Percentiles rank a stretch among this genome's conserved stretches.
phyloP scores from a whole-genome alignment of 2,329 filamentous ascomycete genomes.

The Beauveria medogensis region DNA sequence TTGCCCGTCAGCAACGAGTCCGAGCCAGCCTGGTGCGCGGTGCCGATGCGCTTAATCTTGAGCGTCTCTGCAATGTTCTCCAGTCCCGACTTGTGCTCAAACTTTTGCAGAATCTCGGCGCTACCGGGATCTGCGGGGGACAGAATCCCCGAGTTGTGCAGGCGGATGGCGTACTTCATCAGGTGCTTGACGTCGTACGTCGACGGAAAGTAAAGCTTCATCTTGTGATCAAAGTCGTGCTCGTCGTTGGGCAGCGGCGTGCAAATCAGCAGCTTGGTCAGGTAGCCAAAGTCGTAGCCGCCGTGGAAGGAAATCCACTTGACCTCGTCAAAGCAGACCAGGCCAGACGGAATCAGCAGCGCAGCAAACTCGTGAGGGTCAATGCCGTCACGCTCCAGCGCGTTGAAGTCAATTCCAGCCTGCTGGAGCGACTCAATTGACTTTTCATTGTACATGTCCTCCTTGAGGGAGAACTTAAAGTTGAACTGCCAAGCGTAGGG shows the following conservation, averaged over 20 bases:
- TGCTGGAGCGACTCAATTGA: conserved; percentile 87
- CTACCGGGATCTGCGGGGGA: conserved; percentile 57
- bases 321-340: conserved; percentile 80
- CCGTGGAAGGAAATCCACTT: conserved; percentile 98
- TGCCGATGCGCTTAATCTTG: conserved; percentile 79
- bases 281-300: conserved; percentile 95
- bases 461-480: conserved; percentile 88
- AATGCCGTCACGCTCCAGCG: conserved; percentile 81
- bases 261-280: conserved; percentile 87
- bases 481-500: conserved; percentile 99
- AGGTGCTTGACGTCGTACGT: conserved; percentile 96
- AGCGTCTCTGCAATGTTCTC: conserved; percentile 92
- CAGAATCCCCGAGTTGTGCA: conserved; percentile 55
- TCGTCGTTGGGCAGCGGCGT: conserved; percentile 81
- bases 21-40: conserved; percentile 85
- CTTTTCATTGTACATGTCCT: conserved; percentile 96
- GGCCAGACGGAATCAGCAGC: conserved; percentile 81
- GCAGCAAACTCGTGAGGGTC: conserved; percentile 84
- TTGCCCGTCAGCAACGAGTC: conserved; percentile 89
- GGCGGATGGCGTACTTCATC: conserved; percentile 77
- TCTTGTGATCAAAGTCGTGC: conserved; percentile 76
- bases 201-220: conserved; percentile 87
- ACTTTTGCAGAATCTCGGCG: conserved; percentile 69
- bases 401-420: conserved; percentile 85
- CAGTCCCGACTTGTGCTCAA: conserved; percentile 84